phyloP scores from a whole-genome alignment of 2,329 filamentous ascomycete species.

The Aspergillus sp. region DNA sequence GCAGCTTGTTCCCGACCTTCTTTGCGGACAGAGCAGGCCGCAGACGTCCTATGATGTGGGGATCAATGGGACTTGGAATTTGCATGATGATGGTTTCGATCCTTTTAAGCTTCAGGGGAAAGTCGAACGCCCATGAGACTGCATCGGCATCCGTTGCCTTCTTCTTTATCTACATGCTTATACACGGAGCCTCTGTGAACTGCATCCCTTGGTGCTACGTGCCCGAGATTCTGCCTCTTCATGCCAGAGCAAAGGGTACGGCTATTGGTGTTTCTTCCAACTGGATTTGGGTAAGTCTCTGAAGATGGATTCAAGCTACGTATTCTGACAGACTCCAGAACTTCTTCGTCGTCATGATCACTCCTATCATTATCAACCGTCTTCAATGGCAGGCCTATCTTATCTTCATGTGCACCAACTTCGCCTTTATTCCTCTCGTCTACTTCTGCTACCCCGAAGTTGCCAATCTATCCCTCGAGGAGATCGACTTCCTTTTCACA shows the following conservation, averaged over 20 bases:
- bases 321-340: constrained; percentile 27
- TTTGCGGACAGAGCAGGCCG: constrained; percentile 44
- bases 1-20: constrained; percentile 46
- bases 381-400: constrained; percentile 37
- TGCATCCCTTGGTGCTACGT: constrained; percentile 53
- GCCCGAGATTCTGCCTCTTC: constrained; percentile 51
- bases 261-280: constrained; percentile 41
- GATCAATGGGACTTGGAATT: constrained; percentile 31
- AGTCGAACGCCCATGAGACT: constrained; percentile 33
- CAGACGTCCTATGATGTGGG: constrained; percentile 35
- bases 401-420: constrained; percentile 37
- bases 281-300: constrained; percentile 41
- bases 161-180: constrained; percentile 48
- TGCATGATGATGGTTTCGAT: constrained; percentile 39
- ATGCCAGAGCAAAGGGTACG: constrained; percentile 50
- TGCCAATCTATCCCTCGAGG: constrained; percentile 41
- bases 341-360: constrained; percentile 45
- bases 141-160: constrained; percentile 49
- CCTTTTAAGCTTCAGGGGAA: constrained; percentile 43
- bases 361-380: constrained; percentile 32
- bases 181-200: constrained; percentile 46
- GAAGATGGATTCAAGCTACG: background rate
- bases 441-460: constrained; percentile 50
- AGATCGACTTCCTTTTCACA: constrained; percentile 44
- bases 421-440: constrained; percentile 35